phyloP scores from a whole-genome alignment of 208 protist species.

The Trypanosoma conorhini region DNA sequence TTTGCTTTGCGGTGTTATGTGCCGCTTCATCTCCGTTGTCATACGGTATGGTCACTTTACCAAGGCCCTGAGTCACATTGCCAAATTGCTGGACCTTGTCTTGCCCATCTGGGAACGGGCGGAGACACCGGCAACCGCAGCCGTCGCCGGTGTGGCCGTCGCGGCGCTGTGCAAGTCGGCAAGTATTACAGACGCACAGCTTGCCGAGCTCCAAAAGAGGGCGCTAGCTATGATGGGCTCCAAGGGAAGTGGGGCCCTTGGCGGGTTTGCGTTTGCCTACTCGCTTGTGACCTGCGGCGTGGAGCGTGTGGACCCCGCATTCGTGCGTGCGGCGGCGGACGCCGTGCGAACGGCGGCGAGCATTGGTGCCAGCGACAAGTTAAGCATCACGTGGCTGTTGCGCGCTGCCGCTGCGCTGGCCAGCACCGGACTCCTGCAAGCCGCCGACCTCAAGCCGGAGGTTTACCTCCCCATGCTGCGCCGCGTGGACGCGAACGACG shows the following conservation, averaged over 20 bases:
- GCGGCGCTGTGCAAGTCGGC: conserved; percentile 83
- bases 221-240: conserved; percentile 57
- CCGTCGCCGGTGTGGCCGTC: conserved; percentile 71
- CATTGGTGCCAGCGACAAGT: conserved; percentile 66
- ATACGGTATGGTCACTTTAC: conserved; percentile 80
- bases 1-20: conserved; percentile 85
- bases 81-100: conserved; percentile 71
- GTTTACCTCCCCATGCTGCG: conserved; percentile 69
- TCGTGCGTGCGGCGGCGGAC: conserved; percentile 61
- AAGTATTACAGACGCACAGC: conserved; percentile 62
- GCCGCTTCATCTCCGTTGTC: conserved; percentile 88
- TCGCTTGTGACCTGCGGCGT: conserved; percentile 58
- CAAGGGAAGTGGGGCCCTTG: conserved; percentile 62
- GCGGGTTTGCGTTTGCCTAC: conserved; percentile 79
- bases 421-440: conserved; percentile 46
- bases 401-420: conserved; percentile 79
- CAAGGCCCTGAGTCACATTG: conserved; percentile 76
- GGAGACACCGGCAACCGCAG: conserved; percentile 68
- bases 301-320: conserved; percentile 60
- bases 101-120: conserved; percentile 71
- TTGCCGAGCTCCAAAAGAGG: conserved; percentile 73
- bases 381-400: conserved; percentile 81
- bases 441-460: conserved; percentile 48
- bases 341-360: conserved; percentile 51
- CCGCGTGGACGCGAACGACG: conserved; percentile 60